phyloP scores from a whole-genome alignment of 495 filamentous ascomycete species.

The Lasiosphaeria hispida region DNA sequence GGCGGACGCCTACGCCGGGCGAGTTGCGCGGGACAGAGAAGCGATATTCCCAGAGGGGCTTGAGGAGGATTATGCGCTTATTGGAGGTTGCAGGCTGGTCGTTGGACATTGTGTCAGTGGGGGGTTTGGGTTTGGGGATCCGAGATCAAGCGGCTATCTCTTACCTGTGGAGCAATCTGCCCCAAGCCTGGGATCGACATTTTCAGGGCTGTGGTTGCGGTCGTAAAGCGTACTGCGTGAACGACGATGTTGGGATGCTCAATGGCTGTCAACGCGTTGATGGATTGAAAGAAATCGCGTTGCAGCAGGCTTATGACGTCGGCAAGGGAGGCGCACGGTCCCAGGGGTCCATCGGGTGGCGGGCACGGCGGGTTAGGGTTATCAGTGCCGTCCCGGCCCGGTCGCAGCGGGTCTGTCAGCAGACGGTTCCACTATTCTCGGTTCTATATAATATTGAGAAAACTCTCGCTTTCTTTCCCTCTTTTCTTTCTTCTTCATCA shows the following conservation, averaged over 20 bases:
- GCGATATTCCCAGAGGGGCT: conserved; percentile 72
- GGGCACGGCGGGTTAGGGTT: too few species aligned
- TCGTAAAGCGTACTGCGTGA: too few species aligned
- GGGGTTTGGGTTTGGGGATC: not conserved
- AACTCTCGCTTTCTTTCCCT: not conserved
- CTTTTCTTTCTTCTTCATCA: conserved; percentile 1
- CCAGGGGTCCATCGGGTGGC: conserved; percentile 12
- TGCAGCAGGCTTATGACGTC: conserved; percentile 8
- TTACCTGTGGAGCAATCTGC: conserved; percentile 44
- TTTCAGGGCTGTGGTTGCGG: too few species aligned
- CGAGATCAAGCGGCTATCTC: not conserved
- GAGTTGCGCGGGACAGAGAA: conserved; percentile 75
- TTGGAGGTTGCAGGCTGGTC: conserved; percentile 21
- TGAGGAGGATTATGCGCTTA: conserved; percentile 36
- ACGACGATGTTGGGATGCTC: not conserved
- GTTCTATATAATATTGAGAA: not conserved
- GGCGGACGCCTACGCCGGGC: conserved; percentile 42
- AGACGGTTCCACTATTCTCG: too few species aligned
- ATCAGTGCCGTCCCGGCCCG: too few species aligned
- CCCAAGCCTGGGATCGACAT: conserved; percentile 53
- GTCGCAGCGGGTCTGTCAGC: too few species aligned
- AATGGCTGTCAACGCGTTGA: not conserved
- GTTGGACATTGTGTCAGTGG: not conserved
- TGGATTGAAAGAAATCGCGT: not conserved
- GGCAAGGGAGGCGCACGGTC: conserved; percentile 4